Evolutionary conservation across 2,329 filamentous ascomycete species (phyloP).

Genomic region (Plenodomus lindquistii): DNA sequence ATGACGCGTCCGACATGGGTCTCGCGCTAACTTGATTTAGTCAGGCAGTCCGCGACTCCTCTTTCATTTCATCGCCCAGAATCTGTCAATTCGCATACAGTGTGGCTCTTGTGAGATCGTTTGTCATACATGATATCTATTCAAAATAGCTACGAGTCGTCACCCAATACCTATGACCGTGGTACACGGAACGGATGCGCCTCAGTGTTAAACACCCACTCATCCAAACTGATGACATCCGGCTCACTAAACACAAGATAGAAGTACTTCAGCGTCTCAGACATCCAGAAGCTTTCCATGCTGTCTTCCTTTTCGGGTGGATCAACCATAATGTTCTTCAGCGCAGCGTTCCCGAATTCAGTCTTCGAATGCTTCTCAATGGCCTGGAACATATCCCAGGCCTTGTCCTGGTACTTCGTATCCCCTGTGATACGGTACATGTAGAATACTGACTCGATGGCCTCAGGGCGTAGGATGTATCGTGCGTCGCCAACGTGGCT

Average conservation of each 20-base stretch:
- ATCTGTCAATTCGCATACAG: too few species aligned
- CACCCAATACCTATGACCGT: neutral
- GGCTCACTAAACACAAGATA: conserved; percentile 53
- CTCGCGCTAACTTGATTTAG: too few species aligned
- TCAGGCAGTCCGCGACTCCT: too few species aligned
- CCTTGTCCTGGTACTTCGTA: conserved; percentile 47
- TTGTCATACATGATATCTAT: too few species aligned
- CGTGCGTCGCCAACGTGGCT: conserved; percentile 51
- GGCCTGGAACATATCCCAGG: conserved; percentile 54
- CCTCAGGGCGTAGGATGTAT: conserved; percentile 58
- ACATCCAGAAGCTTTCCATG: conserved; percentile 57
- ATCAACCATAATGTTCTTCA: conserved; percentile 49
- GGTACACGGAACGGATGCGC: conserved; percentile 50
- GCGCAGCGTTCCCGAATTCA: conserved; percentile 49
- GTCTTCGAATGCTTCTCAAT: conserved; percentile 49
- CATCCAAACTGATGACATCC: conserved; percentile 48
- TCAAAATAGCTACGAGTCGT: neutral
- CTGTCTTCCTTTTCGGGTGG: conserved; percentile 37
- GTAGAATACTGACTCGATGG: conserved; percentile 63
- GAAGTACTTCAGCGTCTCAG: conserved; percentile 56
- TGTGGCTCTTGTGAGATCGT: too few species aligned
- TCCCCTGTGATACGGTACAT: conserved; percentile 64
- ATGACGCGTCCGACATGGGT: too few species aligned
- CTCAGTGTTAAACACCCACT: conserved; percentile 53
- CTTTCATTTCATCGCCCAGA: too few species aligned